Evolutionary conservation across 345 rosid genomes (phyloP), one percentile per base, ranked within the genome.

Genomic region (Brassica juncea): DNA sequence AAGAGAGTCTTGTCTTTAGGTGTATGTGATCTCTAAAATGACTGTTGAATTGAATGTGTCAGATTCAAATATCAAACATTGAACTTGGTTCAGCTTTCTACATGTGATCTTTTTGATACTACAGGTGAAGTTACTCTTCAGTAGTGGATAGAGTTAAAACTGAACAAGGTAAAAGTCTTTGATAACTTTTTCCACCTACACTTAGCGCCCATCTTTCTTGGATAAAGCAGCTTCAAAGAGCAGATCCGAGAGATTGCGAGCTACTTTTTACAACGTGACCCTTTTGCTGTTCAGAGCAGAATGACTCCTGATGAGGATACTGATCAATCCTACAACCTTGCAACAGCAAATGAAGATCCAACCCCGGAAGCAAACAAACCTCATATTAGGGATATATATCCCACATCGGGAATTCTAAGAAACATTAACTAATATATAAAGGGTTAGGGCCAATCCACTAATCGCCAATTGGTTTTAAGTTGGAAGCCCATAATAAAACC

Each of bases 51-150:
- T 6, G 91, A 87, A 74, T 94, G 99, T 72, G 87, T 91, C 39
- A 87, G 87, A 72, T 94, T 90, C 85, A 34, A 97, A 94, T 60
- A 74, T 82, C 54, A 5, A 52, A 79, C 28, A 85, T 81, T 44
- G 99, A 92, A 81, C 62, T 94, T 66, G 95, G 94, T 25, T 62
- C 79, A 31, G 92, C 97, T 68, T 94, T 90, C 77, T 58, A 60
- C 80, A 66, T 69, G 30, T 89, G 91, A 92, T 85, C 84, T 34
- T 37, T 80, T 91, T 73, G 84, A 90, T 73, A 82, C 77, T 70
- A 89, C 90, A 90, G 99, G 99, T n/a, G 98, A 91, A 81, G 86
- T 87, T 47, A 86, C 79, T 27, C 79, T 69, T 49, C 78, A 74
- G 63, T 76, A 80, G 72, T 94, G 97, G 97, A 76, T 82, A 10